Evolutionary conservation across 805 yeast genomes (phyloP), one percentile per base, ranked within the genome.

Genomic region (Hanseniaspora vineae): DNA sequence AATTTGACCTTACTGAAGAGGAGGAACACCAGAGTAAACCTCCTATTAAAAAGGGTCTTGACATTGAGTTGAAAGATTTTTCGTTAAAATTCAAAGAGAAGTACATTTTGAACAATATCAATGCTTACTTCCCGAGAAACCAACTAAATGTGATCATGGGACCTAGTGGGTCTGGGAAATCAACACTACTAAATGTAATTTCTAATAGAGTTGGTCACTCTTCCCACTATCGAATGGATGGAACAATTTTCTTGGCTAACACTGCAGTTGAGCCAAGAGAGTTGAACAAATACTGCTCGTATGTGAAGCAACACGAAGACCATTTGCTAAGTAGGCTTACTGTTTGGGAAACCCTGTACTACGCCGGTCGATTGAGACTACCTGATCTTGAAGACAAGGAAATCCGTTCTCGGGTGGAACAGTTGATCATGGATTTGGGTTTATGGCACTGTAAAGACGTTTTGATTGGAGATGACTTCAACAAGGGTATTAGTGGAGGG

Each of bases 401-500:
- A 44, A 77, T 81, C 5, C 54, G 66, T 2, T 47, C 54, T 1
- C 68, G 72, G 18, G 78, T 84, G 37, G 72, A 75, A 42, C 71
- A 69, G 1, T 58, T 86, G n/a, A 77, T 86, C 42, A 56, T 76
- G n/a, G 75, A 74, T 50, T 76, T 77, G 63, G 94, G 92, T 0
- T 68, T 87, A 46, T 66, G 69, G 66, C 87, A 82, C 50, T 85
- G 95, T 67, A 86, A 86, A 19, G 80, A 86, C 54, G 83, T 81
- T 0, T 63, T 83, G 62, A 73, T 81, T 45, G 87, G 86, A 3
- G 69, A 72, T 53, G 82, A 77, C 42, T 60, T 72, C 37, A 64
- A 68, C 1, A 80, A 80, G 56, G 87, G 87, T 33, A 75, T 90
- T 13, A 83, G 92, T 15, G 96, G 96, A 15, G 96, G 96, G 53